These are phyloP conservation scores for Aspergillus hortae DNA, from an alignment of 2,329 filamentous ascomycete species.

Conservation along the genomic window DNA sequence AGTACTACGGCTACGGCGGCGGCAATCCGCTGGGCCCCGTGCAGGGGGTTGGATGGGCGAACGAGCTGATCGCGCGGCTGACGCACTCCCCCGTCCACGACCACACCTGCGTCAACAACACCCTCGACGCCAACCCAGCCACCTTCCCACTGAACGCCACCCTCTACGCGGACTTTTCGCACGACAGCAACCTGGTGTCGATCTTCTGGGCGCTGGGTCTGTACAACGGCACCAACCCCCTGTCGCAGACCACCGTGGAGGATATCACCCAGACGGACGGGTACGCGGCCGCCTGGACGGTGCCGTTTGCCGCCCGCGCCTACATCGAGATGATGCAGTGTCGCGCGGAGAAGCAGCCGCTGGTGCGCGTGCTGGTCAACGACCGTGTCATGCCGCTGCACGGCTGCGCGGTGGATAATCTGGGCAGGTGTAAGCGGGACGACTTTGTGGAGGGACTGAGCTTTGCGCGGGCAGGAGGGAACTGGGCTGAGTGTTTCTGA, in stretches of 20 bases:
- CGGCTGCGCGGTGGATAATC: conserved; percentile 65
- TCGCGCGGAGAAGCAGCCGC: conserved; percentile 52
- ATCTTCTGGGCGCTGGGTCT: conserved; percentile 75
- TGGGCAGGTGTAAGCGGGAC: conserved; percentile 67
- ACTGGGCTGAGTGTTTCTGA: conserved; percentile 64
- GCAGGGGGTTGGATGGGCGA: conserved; percentile 82
- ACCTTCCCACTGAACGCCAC: conserved; percentile 70
- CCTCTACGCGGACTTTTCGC: conserved; percentile 85
- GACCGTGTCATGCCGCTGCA: conserved; percentile 72
- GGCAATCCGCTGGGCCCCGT: conserved; percentile 77
- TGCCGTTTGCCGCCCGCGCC: conserved; percentile 75
- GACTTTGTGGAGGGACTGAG: conserved; percentile 70
- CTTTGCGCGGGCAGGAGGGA: conserved; percentile 69
- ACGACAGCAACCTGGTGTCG: conserved; percentile 81
- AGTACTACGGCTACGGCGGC: conserved; percentile 77
- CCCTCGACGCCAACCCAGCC: conserved; percentile 61
- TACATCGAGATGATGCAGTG: conserved; percentile 89
- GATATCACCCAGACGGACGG: conserved; percentile 57
- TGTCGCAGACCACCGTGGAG: conserved; percentile 50
- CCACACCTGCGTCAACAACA: conserved; percentile 71
- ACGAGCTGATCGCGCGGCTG: conserved; percentile 80
- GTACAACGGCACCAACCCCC: conserved; percentile 62
- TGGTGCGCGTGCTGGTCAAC: conserved; percentile 78
- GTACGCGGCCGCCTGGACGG: conserved; percentile 72
- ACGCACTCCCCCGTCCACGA: conserved; percentile 67